Base-by-base conservation (phyloP, 1,284 basidiomycete genomes). In the Cystobasidium slooffiae region DNA sequence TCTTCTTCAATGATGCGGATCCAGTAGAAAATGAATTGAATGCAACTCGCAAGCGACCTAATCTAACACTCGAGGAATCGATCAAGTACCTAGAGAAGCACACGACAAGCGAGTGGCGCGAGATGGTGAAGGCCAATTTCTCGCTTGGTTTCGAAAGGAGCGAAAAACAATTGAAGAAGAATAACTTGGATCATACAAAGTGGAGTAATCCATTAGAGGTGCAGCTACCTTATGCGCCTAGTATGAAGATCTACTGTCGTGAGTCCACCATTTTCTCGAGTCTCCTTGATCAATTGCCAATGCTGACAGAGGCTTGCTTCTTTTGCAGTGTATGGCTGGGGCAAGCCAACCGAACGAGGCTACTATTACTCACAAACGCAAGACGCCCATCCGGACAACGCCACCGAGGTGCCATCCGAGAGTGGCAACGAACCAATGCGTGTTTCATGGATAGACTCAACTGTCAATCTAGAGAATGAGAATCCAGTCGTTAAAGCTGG, bases 151-250 rank as follows among this genome's bases (percentile, higher is more conserved):
- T 98, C 61, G 95, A 98, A 84, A 86, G 88, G 10, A 87, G 95
- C 79, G 88, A 89, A 75, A 83, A 85, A 68, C 82, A 85, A 63
- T 75, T 84, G 41, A 74, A 69, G 12, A 75, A 68, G 43, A 84
- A 83, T 78, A 79, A 83, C 75, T 75, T 77, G 24, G 81, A 81
- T 62, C 81, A 81, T 78, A 86, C 83, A 4, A 92, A 94, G 84
- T 99, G 96, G 95, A 87, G 90, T n/a, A 99, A 99, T 82, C 96
- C 96, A 9, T 86, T 98, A 6, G 96, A 99, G 83, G 86, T 91
- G 22, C 88, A 88, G 79, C 84, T 94, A n/a, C 96, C 96, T 0
- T 84, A 90, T 64, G 96, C 96, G 0, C 95, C 95, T 0, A 91
- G 89, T 61, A 92, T 97, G 90, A 94, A 91, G 82, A 89, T 97